A percentile compares a stretch with the other conserved stretches of the same genome.
Conservation (phyloP, 257 asterid genomes). For the Ilex aquifolium region DNA sequence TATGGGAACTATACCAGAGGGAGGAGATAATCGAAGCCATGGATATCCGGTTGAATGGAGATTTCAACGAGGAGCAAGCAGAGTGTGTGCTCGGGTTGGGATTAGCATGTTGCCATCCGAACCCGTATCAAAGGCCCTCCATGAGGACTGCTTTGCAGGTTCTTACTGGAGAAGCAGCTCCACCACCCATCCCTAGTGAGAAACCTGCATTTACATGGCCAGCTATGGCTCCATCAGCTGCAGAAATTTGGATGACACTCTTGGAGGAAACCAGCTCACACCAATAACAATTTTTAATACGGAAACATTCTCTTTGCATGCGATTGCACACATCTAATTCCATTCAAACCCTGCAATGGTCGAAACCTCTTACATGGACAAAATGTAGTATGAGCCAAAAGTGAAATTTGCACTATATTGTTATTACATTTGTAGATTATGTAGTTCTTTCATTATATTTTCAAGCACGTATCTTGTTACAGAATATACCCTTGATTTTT, state of each 20-base stretch:
- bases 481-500: no score
- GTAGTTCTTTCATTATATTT: no score
- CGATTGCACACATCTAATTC: no score
- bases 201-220: slow-evolving; percentile 20
- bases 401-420: no score
- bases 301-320: background rate
- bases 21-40: slow-evolving; percentile 11
- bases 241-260: background rate
- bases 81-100: slow-evolving; percentile 12
- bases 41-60: slow-evolving; percentile 6
- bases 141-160: slow-evolving; percentile 14
- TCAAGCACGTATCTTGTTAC: no score
- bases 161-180: slow-evolving; percentile 8
- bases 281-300: slow-evolving; percentile 11
- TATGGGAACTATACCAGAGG: slow-evolving; percentile 10
- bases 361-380: no score
- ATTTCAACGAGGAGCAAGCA: slow-evolving; percentile 12
- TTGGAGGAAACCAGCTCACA: slow-evolving; percentile 7
- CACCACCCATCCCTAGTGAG: slow-evolving; percentile 10
- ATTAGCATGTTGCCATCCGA: slow-evolving; percentile 19
- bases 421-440: no score
- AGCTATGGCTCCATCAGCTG: slow-evolving; percentile 4
- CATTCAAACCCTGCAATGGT: no score
- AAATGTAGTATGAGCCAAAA: no score
- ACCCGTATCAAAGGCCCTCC: slow-evolving; percentile 16